Evolutionary conservation across 257 asterid genomes (phyloP).

Genomic region (Scutellaria barbata): DNA sequence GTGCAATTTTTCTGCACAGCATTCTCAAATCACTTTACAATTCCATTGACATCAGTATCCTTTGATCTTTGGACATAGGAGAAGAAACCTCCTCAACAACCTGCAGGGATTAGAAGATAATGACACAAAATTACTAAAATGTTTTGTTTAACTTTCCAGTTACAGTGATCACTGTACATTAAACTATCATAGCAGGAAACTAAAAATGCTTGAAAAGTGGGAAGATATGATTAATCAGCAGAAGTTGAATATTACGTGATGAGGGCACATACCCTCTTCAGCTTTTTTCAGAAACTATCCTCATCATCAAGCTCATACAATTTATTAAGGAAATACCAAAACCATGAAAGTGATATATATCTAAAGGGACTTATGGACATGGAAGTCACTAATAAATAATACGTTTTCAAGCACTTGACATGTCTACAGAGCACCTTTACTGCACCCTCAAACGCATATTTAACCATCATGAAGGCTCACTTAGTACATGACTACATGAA

Average conservation of each 20-base stretch:
- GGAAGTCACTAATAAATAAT: constrained; percentile 16
- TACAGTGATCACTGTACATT: background rate
- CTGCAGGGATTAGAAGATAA: constrained; percentile 47
- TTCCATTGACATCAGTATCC: constrained; percentile 70
- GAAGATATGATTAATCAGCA: too few species aligned
- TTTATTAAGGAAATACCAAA: background rate
- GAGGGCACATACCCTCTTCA: background rate
- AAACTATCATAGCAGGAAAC: background rate
- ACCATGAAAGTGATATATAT: background rate
- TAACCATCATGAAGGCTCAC: too few species aligned
- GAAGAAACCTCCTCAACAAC: constrained; percentile 59
- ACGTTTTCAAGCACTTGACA: background rate
- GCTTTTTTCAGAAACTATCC: background rate
- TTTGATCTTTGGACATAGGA: constrained; percentile 51
- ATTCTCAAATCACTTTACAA: constrained; percentile 39
- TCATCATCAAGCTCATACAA: background rate
- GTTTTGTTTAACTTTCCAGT: background rate
- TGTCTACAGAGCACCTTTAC: background rate
- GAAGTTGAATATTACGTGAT: too few species aligned
- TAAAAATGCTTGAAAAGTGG: background rate
- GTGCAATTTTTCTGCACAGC: constrained; percentile 17
- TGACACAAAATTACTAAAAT: background rate
- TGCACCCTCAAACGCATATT: too few species aligned
- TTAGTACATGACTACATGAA: too few species aligned
- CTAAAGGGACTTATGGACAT: background rate